phyloP scores from a whole-genome alignment of 2,329 filamentous ascomycete genomes.

The Hysterium pulicare region DNA sequence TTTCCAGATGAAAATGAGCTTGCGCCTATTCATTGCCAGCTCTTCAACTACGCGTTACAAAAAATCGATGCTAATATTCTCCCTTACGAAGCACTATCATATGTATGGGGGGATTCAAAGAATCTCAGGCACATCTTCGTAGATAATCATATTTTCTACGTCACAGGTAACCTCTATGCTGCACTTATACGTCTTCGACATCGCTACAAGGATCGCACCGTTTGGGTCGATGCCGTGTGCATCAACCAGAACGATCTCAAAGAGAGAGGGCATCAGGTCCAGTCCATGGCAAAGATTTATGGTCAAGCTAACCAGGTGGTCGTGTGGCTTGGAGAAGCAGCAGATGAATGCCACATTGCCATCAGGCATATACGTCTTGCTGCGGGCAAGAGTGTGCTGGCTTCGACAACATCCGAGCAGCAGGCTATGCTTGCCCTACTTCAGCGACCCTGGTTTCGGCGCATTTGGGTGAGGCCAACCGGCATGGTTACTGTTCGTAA shows the following conservation, averaged over 20 bases:
- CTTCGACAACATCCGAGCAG: conserved; percentile 7
- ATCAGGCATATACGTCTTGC: conserved; percentile 11
- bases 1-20: conserved; percentile 7
- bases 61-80: conserved; percentile 4
- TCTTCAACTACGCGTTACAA: conserved; percentile 11
- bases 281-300: conserved; percentile 14
- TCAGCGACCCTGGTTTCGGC: conserved; percentile 16
- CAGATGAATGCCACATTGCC: conserved; percentile 9
- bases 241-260: conserved; percentile 9
- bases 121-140: background rate
- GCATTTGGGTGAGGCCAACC: conserved; percentile 14
- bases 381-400: conserved; percentile 3
- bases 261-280: conserved; percentile 13
- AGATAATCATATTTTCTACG: background rate
- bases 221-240: conserved; percentile 11
- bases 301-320: conserved; percentile 9
- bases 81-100: conserved; percentile 6
- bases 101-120: conserved; percentile 5
- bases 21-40: conserved; percentile 10
- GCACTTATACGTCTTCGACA: conserved; percentile 1
- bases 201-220: background rate
- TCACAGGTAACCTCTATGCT: background rate
- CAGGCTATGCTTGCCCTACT: conserved; percentile 12
- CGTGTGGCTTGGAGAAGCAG: conserved; percentile 14
- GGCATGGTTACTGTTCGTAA: background rate